Evolutionary conservation across 164 flowering plant species (phyloP).

Genomic region (Taxillus chinensis): DNA sequence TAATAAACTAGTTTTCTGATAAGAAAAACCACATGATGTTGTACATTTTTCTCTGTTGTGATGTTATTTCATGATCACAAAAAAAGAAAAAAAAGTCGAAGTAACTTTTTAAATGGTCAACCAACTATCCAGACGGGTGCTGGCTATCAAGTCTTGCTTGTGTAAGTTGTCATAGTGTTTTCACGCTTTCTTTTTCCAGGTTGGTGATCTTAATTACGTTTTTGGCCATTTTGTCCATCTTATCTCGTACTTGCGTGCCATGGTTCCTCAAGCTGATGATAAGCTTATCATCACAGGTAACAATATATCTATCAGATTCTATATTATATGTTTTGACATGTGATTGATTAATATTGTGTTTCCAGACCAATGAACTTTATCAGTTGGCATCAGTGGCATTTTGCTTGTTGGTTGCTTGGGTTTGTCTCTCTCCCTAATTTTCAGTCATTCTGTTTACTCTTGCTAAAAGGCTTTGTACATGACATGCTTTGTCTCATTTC

Average conservation of each 20-base stretch:
- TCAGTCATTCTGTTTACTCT: neutral
- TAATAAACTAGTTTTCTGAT: too few relatives aligned
- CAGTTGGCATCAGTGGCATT: constrained; percentile 94
- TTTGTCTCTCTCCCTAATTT: constrained; percentile 30
- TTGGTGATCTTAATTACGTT: constrained; percentile 62
- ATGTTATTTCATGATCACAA: too few relatives aligned
- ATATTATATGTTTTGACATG: neutral
- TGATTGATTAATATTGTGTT: neutral
- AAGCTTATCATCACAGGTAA: constrained; percentile 83
- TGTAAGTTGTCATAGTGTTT: neutral
- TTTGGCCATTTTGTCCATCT: constrained; percentile 54
- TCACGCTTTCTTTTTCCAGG: constrained; percentile 29
- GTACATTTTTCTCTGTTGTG: too few relatives aligned
- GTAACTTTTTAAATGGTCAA: too few relatives aligned
- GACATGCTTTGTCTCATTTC: constrained; percentile 21
- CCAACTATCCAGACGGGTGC: too few relatives aligned
- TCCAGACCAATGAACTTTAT: constrained; percentile 95
- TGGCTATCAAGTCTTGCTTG: too few relatives aligned
- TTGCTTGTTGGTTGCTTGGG: constrained; percentile 98
- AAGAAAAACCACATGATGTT: too few relatives aligned
- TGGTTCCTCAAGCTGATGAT: constrained; percentile 93
- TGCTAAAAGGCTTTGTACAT: neutral
- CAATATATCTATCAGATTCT: neutral
- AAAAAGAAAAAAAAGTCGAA: too few relatives aligned
- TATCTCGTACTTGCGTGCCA: constrained; percentile 77